Base-by-base conservation (phyloP, 1,139 yeast genomes). In the Candida dubliniensis region DNA sequence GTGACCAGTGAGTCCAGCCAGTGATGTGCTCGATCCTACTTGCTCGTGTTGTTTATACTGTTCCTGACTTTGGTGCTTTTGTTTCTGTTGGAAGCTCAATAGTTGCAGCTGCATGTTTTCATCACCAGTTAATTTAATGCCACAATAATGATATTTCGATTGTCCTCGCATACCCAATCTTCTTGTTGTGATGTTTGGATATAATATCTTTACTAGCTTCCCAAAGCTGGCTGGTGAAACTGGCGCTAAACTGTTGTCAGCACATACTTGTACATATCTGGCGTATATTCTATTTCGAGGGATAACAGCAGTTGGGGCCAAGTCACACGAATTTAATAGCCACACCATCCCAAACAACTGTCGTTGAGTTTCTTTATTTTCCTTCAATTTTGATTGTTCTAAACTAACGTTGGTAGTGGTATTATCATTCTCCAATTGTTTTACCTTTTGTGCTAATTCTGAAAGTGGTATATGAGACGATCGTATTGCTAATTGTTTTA, bases 131-230 rank as follows among this genome's bases (percentile, higher is more conserved):
- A 90, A 63, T 54, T 77, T 78, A 42, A 90, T 73, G 1, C 97
- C 97, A 66, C 96, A 88, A 61, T 90, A 91, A 60, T 90, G 96
- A 61, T 91, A 90, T 58, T 88, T 87, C 15, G 93, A 84, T 58
- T 87, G 91, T 8, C 96, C 96, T 43, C 96, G 74, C 66, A 85
- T 84, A 10, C 97, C 98, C 47, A 90, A 70, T 49, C 98, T 75
- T 54, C 97, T 76, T 0, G 96, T 87, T 29, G 87, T 84, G 51
- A 89, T 71, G 45, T 74, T 74, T 2, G 96, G 96, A 57, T 81
- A 89, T 11, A 85, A 67, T 8, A 84, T 71, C 49, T 87, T 76
- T 10, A 90, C 91, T 38, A 90, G 69, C 58, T 88, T 88, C 13
- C 97, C 97, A 61, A 90, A 82, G 10, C 91, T 82, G 0, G 96